These are phyloP conservation scores for Cercospora zeae-maydis DNA, from an alignment of 2,329 filamentous ascomycete genomes.

Conservation along the genomic window DNA sequence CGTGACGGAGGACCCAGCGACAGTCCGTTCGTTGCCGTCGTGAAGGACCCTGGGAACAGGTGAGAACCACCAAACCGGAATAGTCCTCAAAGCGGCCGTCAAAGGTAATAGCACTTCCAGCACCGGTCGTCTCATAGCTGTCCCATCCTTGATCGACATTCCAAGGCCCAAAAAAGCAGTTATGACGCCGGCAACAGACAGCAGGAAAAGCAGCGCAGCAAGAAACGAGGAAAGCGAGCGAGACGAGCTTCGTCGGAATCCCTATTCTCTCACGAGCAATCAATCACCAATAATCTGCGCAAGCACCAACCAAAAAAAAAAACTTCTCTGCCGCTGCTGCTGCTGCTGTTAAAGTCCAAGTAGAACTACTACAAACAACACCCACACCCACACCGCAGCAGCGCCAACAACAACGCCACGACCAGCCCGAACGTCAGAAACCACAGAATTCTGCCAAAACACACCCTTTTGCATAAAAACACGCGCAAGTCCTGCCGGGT, in stretches of 20 bases:
- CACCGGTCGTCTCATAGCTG: neutral
- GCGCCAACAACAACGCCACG: too few species aligned
- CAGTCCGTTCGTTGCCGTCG: neutral
- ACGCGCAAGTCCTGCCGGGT: neutral
- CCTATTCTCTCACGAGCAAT: neutral
- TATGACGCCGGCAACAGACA: neutral
- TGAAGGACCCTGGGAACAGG: neutral
- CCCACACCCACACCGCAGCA: too few species aligned
- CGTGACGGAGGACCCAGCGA: neutral
- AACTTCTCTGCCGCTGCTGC: too few species aligned
- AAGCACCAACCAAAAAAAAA: too few species aligned
- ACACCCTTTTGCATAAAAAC: too few species aligned
- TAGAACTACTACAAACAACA: too few species aligned
- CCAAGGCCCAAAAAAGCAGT: neutral
- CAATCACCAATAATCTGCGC: neutral
- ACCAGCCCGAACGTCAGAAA: too few species aligned
- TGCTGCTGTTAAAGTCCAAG: too few species aligned
- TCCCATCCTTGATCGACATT: neutral
- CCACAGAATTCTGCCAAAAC: too few species aligned
- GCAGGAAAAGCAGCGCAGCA: neutral
- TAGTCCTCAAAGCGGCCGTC: neutral
- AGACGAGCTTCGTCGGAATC: neutral
- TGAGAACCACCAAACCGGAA: neutral
- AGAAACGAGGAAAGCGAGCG: neutral
- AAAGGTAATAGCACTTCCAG: neutral